Conservation (phyloP, 768 basidiomycete genomes). For the Lentinula sp. region DNA sequence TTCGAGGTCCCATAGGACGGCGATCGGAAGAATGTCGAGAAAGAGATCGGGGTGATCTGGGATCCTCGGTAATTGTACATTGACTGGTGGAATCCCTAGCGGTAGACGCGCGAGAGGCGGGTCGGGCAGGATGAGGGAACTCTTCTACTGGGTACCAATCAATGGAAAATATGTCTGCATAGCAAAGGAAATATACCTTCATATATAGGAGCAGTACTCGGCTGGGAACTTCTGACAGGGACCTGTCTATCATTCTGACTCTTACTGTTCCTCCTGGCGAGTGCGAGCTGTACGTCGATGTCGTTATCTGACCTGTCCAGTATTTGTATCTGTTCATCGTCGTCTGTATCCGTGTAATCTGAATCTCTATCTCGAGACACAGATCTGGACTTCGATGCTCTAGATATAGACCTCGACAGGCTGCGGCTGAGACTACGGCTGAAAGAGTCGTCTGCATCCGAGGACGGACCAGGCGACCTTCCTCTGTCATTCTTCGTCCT, state of each 20-base stretch:
- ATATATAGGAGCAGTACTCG: slow-evolving; percentile 65
- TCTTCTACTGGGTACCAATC: slow-evolving; percentile 38
- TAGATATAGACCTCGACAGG: slow-evolving; percentile 26
- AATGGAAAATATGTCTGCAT: slow-evolving; percentile 8
- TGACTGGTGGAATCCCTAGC: slow-evolving; percentile 31
- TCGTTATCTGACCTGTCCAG: slow-evolving; percentile 72
- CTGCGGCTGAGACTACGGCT: slow-evolving; percentile 29
- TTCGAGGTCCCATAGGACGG: slow-evolving; percentile 69
- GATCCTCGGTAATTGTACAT: slow-evolving; percentile 35
- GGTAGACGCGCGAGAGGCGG: slow-evolving; percentile 47
- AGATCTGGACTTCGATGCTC: slow-evolving; percentile 33
- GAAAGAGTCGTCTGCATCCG: slow-evolving; percentile 44
- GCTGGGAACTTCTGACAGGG: slow-evolving; percentile 34
- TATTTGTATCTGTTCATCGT: slow-evolving; percentile 33
- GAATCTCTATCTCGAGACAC: slow-evolving; percentile 34
- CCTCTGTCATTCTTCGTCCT: slow-evolving; percentile 27
- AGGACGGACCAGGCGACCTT: slow-evolving; percentile 37
- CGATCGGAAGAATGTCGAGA: slow-evolving; percentile 49
- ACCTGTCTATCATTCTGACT: slow-evolving; percentile 55
- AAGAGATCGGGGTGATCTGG: slow-evolving; percentile 34
- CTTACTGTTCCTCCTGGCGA: slow-evolving; percentile 81
- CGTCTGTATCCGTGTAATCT: slow-evolving; percentile 40
- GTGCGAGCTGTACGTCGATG: slow-evolving; percentile 67
- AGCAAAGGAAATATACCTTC: slow-evolving; percentile 48
- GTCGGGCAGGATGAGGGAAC: slow-evolving; percentile 47